Base-by-base conservation (phyloP, 2,329 filamentous ascomycete species). In the Xylaria sp. region DNA sequence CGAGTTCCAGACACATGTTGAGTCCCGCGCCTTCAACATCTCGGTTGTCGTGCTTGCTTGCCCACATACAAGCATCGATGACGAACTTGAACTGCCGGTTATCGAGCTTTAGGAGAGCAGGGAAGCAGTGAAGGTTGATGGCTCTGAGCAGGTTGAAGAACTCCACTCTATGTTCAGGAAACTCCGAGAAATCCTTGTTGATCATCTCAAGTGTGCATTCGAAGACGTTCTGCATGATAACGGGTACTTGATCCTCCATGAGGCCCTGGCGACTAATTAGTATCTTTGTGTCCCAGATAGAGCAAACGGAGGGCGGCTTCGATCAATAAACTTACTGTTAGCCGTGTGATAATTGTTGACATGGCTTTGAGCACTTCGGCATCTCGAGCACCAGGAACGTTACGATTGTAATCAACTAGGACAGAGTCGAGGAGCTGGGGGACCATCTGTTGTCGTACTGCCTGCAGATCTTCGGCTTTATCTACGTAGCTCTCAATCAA, bases 111-210 rank as follows among this genome's bases (percentile, higher is more conserved):
- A 99, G 84, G 21, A 99, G 85, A 0, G 95, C 88, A 50, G 92
- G 92, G 88, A 99, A 99, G 79, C 95, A 99, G 77, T 96, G 92
- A 50, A 98, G 82, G 78, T 99, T 99, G 80, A 99, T 98, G 14
- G 94, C 92, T 70, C 96, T 87, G 38, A 99, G 85, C 23, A 99
- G 87, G 78, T 97, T 97, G 86, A 99, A 99, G 79, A 99, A 99
- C 78, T 98, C 94, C n/a, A 99, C 95, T 61, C 96, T 91, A 76
- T 99, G 95, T 77, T 99, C 95, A 0, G 95, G 95, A 77, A 96
- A 99, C 76, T 99, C 95, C 49, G 96, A 97, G 79, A 99, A 99
- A 78, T 99, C 95, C 81, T 99, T 99, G 87, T 98, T 99, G 81
- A 99, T 99, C 95, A 99, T 99, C 73, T 97, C 93, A 60, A 99